Evolutionary conservation across 129 eudicot species (phyloP).

Genomic region (Flaveria ramosissima): DNA sequence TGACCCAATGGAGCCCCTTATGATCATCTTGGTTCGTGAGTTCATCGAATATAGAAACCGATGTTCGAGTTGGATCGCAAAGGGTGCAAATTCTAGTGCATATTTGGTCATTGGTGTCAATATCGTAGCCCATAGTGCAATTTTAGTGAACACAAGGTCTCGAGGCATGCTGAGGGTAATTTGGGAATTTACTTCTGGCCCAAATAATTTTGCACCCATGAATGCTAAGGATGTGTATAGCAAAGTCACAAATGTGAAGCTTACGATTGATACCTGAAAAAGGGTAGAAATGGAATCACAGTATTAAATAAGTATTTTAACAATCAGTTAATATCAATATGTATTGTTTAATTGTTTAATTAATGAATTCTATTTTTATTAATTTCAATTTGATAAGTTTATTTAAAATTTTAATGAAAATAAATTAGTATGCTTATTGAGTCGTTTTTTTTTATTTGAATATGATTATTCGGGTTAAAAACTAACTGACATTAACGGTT

Average conservation of each 20-base stretch:
- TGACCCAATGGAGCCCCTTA: slow-evolving; percentile 72
- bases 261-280: slow-evolving; percentile 72
- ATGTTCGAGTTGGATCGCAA: slow-evolving; percentile 74
- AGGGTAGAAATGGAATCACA: neutral
- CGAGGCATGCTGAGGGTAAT: slow-evolving; percentile 88
- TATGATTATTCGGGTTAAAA: too few species aligned
- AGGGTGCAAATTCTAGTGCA: slow-evolving; percentile 82
- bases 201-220: slow-evolving; percentile 81
- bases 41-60: slow-evolving; percentile 55
- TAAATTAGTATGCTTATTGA: too few species aligned
- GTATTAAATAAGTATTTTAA: neutral
- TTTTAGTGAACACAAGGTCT: slow-evolving; percentile 55
- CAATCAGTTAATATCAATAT: too few species aligned
- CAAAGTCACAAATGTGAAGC: slow-evolving; percentile 65
- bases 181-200: slow-evolving; percentile 71
- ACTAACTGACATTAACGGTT: too few species aligned
- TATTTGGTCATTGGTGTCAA: slow-evolving; percentile 93
- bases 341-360: too few species aligned
- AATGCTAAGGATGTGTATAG: slow-evolving; percentile 70
- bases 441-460: too few species aligned
- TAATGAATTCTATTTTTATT: too few species aligned
- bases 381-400: too few species aligned
- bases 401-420: too few species aligned
- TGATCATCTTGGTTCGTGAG: slow-evolving; percentile 58
- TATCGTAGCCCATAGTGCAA: slow-evolving; percentile 85